Conservation (phyloP, 2,329 filamentous ascomycete genomes). For the Hypomyces perniciosus region DNA sequence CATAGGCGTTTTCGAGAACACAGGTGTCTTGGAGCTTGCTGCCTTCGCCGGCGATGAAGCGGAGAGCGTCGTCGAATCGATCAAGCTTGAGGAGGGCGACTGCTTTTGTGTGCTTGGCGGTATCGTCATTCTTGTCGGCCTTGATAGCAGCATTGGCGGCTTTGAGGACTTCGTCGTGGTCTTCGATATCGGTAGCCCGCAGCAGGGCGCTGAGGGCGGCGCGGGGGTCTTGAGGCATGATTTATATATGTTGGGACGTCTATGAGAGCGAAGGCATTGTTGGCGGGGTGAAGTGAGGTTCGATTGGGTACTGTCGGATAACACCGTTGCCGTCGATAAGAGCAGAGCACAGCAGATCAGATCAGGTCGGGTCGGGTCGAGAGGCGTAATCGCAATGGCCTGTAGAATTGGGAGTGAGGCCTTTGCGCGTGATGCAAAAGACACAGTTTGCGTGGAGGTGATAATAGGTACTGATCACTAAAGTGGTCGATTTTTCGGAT, state of each 20-base stretch:
- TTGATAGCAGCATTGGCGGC: slow-evolving; percentile 57
- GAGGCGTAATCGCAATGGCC: too few species aligned
- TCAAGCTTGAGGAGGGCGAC: slow-evolving; percentile 77
- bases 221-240: slow-evolving; percentile 41
- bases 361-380: not conserved
- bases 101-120: slow-evolving; percentile 63
- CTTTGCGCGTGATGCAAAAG: too few species aligned
- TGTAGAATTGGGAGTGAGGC: too few species aligned
- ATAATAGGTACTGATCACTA: too few species aligned
- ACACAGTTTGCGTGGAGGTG: too few species aligned
- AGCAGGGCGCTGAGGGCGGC: slow-evolving; percentile 49
- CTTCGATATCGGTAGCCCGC: slow-evolving; percentile 51
- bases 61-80: slow-evolving; percentile 71
- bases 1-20: slow-evolving; percentile 68
- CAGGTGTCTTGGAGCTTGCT: slow-evolving; percentile 55
- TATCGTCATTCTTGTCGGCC: slow-evolving; percentile 50
- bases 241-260: slow-evolving; percentile 8
- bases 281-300: slow-evolving; percentile 2
- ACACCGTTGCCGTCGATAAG: not conserved
- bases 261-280: slow-evolving; percentile 10
- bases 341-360: too few species aligned
- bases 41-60: slow-evolving; percentile 59
- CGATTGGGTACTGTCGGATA: not conserved
- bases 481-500: slow-evolving; percentile 9
- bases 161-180: slow-evolving; percentile 69